Evolutionary conservation across 257 asterid species (phyloP).

Genomic region (Nemophila menziesii): DNA sequence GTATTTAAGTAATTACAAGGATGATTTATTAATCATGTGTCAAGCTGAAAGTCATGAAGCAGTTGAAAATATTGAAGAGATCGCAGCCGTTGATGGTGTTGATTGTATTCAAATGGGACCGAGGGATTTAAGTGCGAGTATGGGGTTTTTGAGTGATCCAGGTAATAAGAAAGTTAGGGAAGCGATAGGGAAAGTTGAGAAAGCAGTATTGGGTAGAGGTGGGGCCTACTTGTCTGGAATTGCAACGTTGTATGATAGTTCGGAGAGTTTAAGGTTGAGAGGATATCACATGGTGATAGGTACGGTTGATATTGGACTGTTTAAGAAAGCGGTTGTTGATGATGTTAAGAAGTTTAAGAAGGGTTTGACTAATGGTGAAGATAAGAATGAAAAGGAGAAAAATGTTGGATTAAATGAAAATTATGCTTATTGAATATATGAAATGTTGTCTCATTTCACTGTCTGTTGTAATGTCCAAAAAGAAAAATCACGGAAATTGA

Average conservation of each 20-base stretch:
- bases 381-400: conserved; percentile 15
- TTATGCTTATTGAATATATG: too few species aligned
- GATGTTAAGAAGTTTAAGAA: conserved; percentile 53
- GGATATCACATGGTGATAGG: conserved; percentile 84
- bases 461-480: too few species aligned
- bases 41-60: conserved; percentile 61
- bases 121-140: conserved; percentile 71
- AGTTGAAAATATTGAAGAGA: conserved; percentile 53
- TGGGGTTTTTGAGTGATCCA: conserved; percentile 84
- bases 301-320: conserved; percentile 50
- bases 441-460: too few species aligned
- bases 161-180: conserved; percentile 75
- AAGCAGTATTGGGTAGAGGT: conserved; percentile 37
- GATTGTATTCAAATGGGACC: conserved; percentile 88
- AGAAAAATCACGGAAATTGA: too few species aligned
- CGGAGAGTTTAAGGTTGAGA: conserved; percentile 39
- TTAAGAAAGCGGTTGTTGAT: conserved; percentile 53
- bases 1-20: conserved; percentile 52
- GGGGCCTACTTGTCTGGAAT: conserved; percentile 55
- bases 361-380: conserved; percentile 13
- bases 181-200: conserved; percentile 47
- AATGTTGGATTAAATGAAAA: too few species aligned
- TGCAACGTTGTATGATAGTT: conserved; percentile 60
- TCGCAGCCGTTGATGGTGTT: conserved; percentile 59
- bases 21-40: conserved; percentile 63